A percentile compares a stretch with the other conserved stretches of the same genome.
phyloP scores from a whole-genome alignment of 345 rosid species.

The Gossypium bickii region DNA sequence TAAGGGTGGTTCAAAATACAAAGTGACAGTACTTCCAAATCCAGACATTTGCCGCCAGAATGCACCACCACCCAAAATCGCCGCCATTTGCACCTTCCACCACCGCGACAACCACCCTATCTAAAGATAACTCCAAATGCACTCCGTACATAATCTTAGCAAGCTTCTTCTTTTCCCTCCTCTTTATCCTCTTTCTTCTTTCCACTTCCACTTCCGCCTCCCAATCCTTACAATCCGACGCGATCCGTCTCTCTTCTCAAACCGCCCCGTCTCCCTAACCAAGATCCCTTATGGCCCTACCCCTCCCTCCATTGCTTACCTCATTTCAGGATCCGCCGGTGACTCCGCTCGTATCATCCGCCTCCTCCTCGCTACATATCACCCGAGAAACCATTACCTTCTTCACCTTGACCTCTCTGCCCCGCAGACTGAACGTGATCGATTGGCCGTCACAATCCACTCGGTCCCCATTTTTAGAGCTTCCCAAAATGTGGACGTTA shows the following conservation, averaged over 20 bases:
- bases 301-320: conserved; percentile 76
- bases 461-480: conserved; percentile 60
- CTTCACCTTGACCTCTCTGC: conserved; percentile 77
- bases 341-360: conserved; percentile 67
- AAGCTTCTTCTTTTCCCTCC: conserved; percentile 54
- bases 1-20: background rate
- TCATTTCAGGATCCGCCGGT: conserved; percentile 66
- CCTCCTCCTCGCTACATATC: conserved; percentile 67
- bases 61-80: conserved; percentile 19
- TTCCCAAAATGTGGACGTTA: conserved; percentile 71
- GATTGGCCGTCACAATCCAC: conserved; percentile 49
- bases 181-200: conserved; percentile 62
- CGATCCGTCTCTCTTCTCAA: conserved; percentile 70
- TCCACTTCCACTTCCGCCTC: conserved; percentile 34
- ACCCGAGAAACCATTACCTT: conserved; percentile 74
- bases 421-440: conserved; percentile 58
- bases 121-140: conserved; percentile 39
- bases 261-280: conserved; percentile 34
- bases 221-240: conserved; percentile 26
- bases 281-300: conserved; percentile 50
- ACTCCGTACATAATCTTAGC: conserved; percentile 51
- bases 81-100: conserved; percentile 3
- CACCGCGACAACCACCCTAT: conserved; percentile 10
- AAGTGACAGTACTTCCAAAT: background rate
- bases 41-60: background rate